Evolutionary conservation across 345 rosid genomes (phyloP).

Genomic region (Odontarrhena argentea): DNA sequence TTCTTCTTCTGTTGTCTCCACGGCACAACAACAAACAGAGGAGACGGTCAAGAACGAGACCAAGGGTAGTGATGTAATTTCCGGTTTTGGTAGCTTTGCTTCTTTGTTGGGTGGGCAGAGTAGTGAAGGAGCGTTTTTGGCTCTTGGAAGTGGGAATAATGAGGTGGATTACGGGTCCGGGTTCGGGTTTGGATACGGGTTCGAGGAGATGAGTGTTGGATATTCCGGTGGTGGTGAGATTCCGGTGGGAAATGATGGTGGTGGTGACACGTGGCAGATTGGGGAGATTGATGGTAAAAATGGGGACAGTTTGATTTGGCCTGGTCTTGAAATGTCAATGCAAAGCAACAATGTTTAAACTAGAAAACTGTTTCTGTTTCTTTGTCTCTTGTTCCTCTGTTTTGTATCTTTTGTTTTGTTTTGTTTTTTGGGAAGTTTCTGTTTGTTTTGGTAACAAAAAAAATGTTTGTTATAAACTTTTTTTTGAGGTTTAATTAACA

Average conservation of each 20-base stretch:
- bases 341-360: conserved; percentile 65
- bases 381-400: conserved; percentile 27
- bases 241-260: conserved; percentile 38
- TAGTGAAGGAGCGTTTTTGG: conserved; percentile 54
- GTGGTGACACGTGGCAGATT: conserved; percentile 67
- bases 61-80: conserved; percentile 42
- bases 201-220: conserved; percentile 66
- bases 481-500: conserved; percentile 20
- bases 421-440: conserved; percentile 20
- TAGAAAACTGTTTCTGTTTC: conserved; percentile 11
- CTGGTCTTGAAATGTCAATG: conserved; percentile 80
- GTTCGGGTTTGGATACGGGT: conserved; percentile 56
- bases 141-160: conserved; percentile 46
- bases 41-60: conserved; percentile 20
- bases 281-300: conserved; percentile 47
- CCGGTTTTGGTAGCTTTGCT: conserved; percentile 55
- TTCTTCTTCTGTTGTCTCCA: conserved; percentile 39
- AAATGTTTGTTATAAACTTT: neutral
- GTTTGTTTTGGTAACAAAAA: neutral
- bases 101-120: conserved; percentile 70
- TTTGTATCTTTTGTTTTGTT: conserved; percentile 8
- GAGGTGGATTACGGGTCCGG: conserved; percentile 53
- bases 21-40: conserved; percentile 41
- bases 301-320: conserved; percentile 83
- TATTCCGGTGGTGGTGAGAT: conserved; percentile 40